Evolutionary conservation across 2,329 filamentous ascomycete genomes (phyloP).

Genomic region (Raffaelea deltoideospora): DNA sequence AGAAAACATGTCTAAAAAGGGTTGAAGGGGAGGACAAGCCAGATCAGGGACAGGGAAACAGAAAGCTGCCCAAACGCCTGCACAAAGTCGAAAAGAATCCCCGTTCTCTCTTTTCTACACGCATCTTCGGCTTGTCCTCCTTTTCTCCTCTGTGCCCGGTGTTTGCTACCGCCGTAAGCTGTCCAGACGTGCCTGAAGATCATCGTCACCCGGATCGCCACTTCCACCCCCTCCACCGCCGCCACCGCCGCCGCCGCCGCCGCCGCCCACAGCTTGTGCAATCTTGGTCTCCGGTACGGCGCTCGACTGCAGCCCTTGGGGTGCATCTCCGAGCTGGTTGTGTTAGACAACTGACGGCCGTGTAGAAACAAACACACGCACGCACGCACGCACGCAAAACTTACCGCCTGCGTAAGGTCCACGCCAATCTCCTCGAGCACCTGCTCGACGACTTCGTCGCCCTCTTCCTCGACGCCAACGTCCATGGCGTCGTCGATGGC

Average conservation of each 20-base stretch:
- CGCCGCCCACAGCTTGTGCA: slow-evolving; percentile 69
- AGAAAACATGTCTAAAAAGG: too few species aligned
- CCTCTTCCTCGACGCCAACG: slow-evolving; percentile 78
- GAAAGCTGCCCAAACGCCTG: too few species aligned
- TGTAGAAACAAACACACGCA: slow-evolving; percentile 1
- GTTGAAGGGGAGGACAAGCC: too few species aligned
- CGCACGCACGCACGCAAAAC: slow-evolving; percentile 21
- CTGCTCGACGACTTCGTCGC: slow-evolving; percentile 92
- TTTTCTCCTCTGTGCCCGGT: not conserved
- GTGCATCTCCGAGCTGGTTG: slow-evolving; percentile 74
- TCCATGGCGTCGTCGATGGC: slow-evolving; percentile 95
- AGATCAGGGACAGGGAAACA: too few species aligned
- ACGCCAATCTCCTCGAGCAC: slow-evolving; percentile 94
- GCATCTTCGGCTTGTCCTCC: too few species aligned
- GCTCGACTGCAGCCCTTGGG: slow-evolving; percentile 63
- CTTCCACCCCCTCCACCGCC: slow-evolving; percentile 8
- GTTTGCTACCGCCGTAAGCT: slow-evolving; percentile 49
- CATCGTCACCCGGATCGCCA: slow-evolving; percentile 61
- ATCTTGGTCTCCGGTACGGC: slow-evolving; percentile 61
- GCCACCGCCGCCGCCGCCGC: slow-evolving; percentile 32
- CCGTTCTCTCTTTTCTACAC: too few species aligned
- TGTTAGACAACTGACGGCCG: not conserved
- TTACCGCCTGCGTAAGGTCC: slow-evolving; percentile 76
- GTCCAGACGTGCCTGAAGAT: slow-evolving; percentile 84
- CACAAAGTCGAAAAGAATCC: too few species aligned